Evolutionary conservation across 2,329 filamentous ascomycete genomes (phyloP).

Genomic region (Penicillium frequentans): DNA sequence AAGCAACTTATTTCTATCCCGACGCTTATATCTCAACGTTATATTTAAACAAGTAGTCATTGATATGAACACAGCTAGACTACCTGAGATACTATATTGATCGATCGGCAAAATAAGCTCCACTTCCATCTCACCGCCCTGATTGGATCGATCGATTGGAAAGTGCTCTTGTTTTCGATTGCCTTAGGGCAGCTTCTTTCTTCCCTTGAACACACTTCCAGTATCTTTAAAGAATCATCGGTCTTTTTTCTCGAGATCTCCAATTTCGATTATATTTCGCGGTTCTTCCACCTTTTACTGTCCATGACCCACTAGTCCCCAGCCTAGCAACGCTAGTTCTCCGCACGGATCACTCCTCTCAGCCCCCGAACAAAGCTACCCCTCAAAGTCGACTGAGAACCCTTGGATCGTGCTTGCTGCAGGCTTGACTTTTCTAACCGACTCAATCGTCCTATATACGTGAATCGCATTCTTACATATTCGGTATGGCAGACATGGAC

Average conservation of each 20-base stretch:
- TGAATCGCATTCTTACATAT: not conserved
- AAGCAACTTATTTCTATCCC: too few relatives aligned
- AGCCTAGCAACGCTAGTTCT: conserved; percentile 5
- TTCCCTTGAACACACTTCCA: not conserved
- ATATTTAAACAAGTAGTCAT: too few relatives aligned
- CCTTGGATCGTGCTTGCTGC: not conserved
- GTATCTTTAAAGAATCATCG: not conserved
- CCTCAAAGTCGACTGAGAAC: conserved; percentile 10
- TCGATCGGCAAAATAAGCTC: not conserved
- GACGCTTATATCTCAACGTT: too few relatives aligned
- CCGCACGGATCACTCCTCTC: conserved; percentile 25
- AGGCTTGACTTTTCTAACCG: not conserved
- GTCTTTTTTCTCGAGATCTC: not conserved
- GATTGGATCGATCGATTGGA: not conserved
- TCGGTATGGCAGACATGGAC: conserved; percentile 36
- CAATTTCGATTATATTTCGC: not conserved
- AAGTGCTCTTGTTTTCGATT: not conserved
- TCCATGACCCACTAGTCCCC: conserved; percentile 2
- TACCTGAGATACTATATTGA: not conserved
- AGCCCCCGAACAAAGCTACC: conserved; percentile 19
- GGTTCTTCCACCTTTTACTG: not conserved
- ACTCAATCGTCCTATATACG: not conserved
- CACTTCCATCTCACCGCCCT: not conserved
- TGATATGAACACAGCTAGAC: too few relatives aligned
- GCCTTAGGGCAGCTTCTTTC: not conserved